Evolutionary conservation across 2,329 filamentous ascomycete species (phyloP), one percentile per base, ranked within the genome.

Genomic region (Akanthomyces uredinophilus): DNA sequence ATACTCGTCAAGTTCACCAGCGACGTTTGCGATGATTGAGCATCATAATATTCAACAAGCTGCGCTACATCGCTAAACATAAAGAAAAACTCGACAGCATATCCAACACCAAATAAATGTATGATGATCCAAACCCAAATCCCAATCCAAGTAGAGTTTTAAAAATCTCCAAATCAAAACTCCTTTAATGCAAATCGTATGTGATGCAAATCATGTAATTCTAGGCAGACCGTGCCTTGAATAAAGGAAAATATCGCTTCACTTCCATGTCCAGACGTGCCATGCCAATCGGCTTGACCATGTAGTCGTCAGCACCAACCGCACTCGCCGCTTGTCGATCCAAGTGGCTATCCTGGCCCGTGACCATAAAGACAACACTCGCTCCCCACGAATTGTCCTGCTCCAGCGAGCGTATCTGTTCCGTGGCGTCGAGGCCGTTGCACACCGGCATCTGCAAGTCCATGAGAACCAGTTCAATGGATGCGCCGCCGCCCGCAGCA

Each of bases 361-460:
- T 72, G 1, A 71, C 64, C 1, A 71, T 67, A 6, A 72, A 70
- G 3, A 71, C 24, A 35, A 66, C 61, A 35, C 65, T 66, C 10
- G 63, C 29, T 1, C 57, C 54, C 46, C 65, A 68, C 0, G 50
- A 54, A 3, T 64, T 50, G 1, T 62, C 16, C 16, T 65, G 64
- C 53, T 71, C 70, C 20, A 70, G 29, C 1, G 27, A n/a, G 5
- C 69, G 66, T 43, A 71, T 71, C 32, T 70, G 65, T 3, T 52
- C 24, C 0, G 70, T 71, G 14, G 70, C 70, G 22, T 69, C 66
- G 8, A 71, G 65, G 13, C 70, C 70, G 4, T 71, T 70, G 35
- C 70, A 70, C 0, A 71, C 58, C 7, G 70, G 70, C 70, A 71
- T 71, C 50, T 71, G 70, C 0, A 71, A 39, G 20, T 71, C 70